Percentiles rank a stretch among this genome's conserved stretches.
These are phyloP conservation scores for Syzygium syzygioides DNA, from an alignment of 441 rosid genomes.

Conservation along the genomic window DNA sequence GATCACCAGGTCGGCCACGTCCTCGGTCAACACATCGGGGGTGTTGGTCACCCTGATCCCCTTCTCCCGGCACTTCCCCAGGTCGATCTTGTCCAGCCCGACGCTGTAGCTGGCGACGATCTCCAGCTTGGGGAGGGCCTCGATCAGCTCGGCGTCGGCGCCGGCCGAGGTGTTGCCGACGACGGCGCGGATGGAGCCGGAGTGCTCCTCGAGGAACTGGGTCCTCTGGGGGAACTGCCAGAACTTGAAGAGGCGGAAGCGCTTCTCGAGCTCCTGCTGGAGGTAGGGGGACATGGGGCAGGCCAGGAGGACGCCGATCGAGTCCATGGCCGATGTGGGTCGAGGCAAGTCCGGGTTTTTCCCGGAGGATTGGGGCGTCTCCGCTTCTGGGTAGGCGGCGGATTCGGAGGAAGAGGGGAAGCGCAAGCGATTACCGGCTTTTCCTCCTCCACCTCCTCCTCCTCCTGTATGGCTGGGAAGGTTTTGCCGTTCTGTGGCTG, in stretches of 20 bases:
- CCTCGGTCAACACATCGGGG: conserved; percentile 87
- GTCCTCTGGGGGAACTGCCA: conserved; percentile 47
- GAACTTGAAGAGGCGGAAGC: conserved; percentile 50
- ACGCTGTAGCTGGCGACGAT: conserved; percentile 76
- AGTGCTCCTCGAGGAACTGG: conserved; percentile 38
- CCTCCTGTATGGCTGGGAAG: neutral
- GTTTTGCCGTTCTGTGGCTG: neutral
- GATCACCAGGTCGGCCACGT: conserved; percentile 87
- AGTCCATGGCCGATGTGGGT: conserved; percentile 31
- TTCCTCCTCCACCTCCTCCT: neutral
- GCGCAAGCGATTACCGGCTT: neutral
- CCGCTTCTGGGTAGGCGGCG: neutral
- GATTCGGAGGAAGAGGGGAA: neutral
- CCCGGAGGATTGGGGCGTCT: neutral
- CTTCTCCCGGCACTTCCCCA: conserved; percentile 69
- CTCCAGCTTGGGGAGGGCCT: conserved; percentile 63
- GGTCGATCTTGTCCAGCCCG: conserved; percentile 86
- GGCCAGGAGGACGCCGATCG: conserved; percentile 71
- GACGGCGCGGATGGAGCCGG: conserved; percentile 66
- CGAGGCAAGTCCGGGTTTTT: neutral
- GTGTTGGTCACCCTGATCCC: conserved; percentile 83
- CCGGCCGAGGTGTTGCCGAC: conserved; percentile 54
- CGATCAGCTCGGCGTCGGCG: conserved; percentile 71
- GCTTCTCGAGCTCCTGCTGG: conserved; percentile 66
- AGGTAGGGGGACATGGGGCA: conserved; percentile 60